These are phyloP conservation scores for Wickerhamomyces bovis DNA, from an alignment of 805 yeast genomes.

Conservation along the genomic window DNA sequence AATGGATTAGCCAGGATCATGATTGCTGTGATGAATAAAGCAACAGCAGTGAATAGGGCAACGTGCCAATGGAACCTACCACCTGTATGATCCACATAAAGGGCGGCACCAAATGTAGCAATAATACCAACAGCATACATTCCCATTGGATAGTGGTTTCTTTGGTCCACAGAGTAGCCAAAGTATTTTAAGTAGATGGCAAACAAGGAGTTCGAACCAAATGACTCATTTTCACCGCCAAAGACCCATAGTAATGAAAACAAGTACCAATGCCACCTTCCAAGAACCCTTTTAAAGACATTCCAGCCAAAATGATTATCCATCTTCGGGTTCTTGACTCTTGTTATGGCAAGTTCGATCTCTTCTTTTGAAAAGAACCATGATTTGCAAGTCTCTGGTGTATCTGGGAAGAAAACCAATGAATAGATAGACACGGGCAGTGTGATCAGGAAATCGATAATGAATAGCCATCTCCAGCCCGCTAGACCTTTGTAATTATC, in stretches of 20 bases:
- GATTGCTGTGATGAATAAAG: constrained; percentile 41
- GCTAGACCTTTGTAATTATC: constrained; percentile 34
- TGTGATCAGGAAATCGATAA: constrained; percentile 54
- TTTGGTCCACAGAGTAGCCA: constrained; percentile 36
- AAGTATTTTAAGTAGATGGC: constrained; percentile 40
- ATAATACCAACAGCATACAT: constrained; percentile 45
- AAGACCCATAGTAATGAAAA: constrained; percentile 46
- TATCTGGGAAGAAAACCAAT: constrained; percentile 52
- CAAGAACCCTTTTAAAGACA: constrained; percentile 36
- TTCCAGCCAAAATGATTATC: constrained; percentile 32
- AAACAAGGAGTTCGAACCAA: constrained; percentile 39
- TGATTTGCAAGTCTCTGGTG: constrained; percentile 41
- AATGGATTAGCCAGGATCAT: constrained; percentile 39
- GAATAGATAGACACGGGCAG: constrained; percentile 54
- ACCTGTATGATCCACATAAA: constrained; percentile 37
- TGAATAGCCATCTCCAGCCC: constrained; percentile 68
- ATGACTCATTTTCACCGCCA: constrained; percentile 45
- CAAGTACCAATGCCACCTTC: constrained; percentile 53
- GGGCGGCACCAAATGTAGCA: constrained; percentile 37
- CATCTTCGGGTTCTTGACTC: constrained; percentile 34
- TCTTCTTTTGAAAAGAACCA: constrained; percentile 37
- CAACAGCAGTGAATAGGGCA: constrained; percentile 37
- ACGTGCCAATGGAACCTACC: constrained; percentile 46
- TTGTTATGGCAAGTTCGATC: constrained; percentile 33
- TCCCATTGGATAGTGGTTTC: constrained; percentile 53